These are phyloP conservation scores for Neurospora sp. DNA, from an alignment of 495 filamentous ascomycete species.

Conservation along the genomic window DNA sequence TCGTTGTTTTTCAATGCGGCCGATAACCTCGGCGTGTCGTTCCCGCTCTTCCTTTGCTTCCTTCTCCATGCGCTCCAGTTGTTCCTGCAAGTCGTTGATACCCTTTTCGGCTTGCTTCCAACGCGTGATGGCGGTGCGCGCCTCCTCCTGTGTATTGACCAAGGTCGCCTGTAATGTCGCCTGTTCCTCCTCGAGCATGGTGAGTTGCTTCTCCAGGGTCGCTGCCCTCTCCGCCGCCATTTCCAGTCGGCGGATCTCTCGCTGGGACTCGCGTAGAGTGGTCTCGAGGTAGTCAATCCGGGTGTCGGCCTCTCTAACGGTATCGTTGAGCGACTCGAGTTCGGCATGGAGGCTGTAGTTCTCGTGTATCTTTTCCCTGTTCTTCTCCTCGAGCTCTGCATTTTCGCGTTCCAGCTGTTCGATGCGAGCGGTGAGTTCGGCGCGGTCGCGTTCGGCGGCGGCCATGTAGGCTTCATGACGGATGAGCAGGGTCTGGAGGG, in stretches of 20 bases:
- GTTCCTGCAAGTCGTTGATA: slow-evolving; percentile 64
- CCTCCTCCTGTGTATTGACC: slow-evolving; percentile 54
- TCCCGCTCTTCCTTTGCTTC: slow-evolving; percentile 77
- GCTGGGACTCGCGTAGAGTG: slow-evolving; percentile 63
- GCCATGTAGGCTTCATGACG: slow-evolving; percentile 90
- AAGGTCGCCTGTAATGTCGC: slow-evolving; percentile 55
- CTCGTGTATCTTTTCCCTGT: slow-evolving; percentile 65
- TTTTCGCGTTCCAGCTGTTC: slow-evolving; percentile 71
- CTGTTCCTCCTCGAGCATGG: slow-evolving; percentile 72
- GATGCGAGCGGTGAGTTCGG: slow-evolving; percentile 57
- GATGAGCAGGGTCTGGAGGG: slow-evolving; percentile 76
- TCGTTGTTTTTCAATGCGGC: slow-evolving; percentile 69
- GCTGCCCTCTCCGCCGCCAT: slow-evolving; percentile 62
- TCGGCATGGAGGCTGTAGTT: slow-evolving; percentile 70
- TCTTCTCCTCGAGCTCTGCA: slow-evolving; percentile 58
- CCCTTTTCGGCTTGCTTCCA: slow-evolving; percentile 76
- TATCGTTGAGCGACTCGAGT: slow-evolving; percentile 69
- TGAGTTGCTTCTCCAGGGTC: slow-evolving; percentile 67
- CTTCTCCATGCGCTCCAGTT: slow-evolving; percentile 79
- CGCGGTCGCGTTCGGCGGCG: slow-evolving; percentile 75
- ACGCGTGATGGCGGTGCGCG: slow-evolving; percentile 63
- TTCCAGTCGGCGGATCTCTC: slow-evolving; percentile 64
- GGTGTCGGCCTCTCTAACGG: slow-evolving; percentile 64
- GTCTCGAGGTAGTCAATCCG: slow-evolving; percentile 61
- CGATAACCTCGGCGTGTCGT: slow-evolving; percentile 68